phyloP scores from a whole-genome alignment of 2,329 filamentous ascomycete genomes.

The Pseudogymnoascus sp. region DNA sequence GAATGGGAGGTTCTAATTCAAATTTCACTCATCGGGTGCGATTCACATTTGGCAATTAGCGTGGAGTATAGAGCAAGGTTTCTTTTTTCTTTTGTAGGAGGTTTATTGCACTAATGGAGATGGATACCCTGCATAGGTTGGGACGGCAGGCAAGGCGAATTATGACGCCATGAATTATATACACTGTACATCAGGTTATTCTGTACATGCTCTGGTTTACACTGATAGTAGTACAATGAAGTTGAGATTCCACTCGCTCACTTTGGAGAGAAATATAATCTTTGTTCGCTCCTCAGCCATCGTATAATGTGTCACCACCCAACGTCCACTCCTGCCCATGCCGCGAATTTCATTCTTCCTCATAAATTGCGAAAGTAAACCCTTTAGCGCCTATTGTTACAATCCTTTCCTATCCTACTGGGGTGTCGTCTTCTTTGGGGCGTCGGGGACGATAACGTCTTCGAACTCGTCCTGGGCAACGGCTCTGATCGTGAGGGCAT shows the following conservation, averaged over 20 bases:
- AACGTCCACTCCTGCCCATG: background rate
- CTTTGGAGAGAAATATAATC: background rate
- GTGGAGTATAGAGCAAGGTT: conserved; percentile 8
- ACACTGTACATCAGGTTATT: conserved; percentile 4
- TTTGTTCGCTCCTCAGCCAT: background rate
- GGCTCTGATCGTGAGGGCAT: conserved; percentile 68
- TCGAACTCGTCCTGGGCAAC: conserved; percentile 97
- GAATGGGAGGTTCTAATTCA: conserved; percentile 3
- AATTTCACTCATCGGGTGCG: background rate
- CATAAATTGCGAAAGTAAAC: background rate
- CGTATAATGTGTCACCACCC: background rate
- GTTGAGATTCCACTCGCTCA: conserved; percentile 7
- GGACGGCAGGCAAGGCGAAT: conserved; percentile 3
- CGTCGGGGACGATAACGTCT: conserved; percentile 81
- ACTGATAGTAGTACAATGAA: conserved; percentile 7
- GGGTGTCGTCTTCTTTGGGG: conserved; percentile 21
- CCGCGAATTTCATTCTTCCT: background rate
- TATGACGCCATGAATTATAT: conserved; percentile 8
- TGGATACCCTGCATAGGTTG: conserved; percentile 1
- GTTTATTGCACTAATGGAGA: conserved; percentile 7
- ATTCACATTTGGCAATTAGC: conserved; percentile 8
- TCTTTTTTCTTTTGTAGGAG: conserved; percentile 2
- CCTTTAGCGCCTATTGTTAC: conserved; percentile 2
- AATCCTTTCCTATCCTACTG: conserved; percentile 6
- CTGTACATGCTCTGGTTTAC: conserved; percentile 7